These are phyloP conservation scores for Suillus occidentalis DNA, from an alignment of 768 basidiomycete species.

Conservation along the genomic window DNA sequence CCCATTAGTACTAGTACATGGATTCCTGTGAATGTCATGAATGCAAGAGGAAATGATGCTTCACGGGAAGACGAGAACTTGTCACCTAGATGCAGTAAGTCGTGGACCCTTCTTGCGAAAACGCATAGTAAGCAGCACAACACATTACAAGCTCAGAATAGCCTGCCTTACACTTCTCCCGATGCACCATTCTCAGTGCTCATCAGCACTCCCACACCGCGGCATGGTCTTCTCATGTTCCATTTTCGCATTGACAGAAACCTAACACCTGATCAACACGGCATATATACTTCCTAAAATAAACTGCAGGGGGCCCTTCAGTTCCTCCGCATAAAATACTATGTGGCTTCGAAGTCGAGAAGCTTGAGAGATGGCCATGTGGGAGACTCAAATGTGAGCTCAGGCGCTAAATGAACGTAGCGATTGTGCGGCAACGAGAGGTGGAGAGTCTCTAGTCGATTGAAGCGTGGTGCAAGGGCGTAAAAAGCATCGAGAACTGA, in stretches of 20 bases:
- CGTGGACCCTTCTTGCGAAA: not conserved
- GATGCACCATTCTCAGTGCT: not conserved
- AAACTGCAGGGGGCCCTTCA: not conserved
- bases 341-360: not conserved
- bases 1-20: not conserved
- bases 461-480: not conserved
- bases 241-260: not conserved
- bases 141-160: not conserved
- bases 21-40: not conserved
- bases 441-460: not conserved
- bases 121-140: not conserved
- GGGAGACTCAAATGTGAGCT: constrained; percentile 1
- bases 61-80: not conserved
- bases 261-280: not conserved
- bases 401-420: not conserved
- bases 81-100: not conserved
- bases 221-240: not conserved
- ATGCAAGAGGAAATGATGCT: not conserved
- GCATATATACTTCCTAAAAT: not conserved
- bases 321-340: not conserved
- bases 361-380: not conserved
- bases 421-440: not conserved
- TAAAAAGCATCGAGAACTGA: not conserved
- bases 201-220: not conserved
- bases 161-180: not conserved